Evolutionary conservation across 495 filamentous ascomycete species (phyloP).

Genomic region (Extremus antarcticus): DNA sequence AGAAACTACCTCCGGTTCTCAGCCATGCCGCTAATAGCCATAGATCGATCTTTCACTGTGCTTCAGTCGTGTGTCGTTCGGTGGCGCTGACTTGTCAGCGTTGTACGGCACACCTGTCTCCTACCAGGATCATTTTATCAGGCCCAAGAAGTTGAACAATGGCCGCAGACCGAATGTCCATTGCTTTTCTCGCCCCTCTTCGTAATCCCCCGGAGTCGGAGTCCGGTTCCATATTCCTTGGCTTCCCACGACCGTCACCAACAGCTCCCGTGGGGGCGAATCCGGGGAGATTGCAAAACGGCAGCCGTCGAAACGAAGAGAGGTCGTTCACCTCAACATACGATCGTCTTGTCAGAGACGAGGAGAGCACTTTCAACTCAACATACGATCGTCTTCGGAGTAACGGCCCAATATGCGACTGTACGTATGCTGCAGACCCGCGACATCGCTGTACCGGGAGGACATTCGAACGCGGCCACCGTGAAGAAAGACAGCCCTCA

Average conservation of each 20-base stretch:
- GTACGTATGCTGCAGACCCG: background rate
- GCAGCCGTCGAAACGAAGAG: too few species aligned
- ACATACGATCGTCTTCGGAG: too few species aligned
- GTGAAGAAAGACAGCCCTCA: background rate
- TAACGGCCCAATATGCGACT: too few species aligned
- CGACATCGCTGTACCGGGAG: background rate
- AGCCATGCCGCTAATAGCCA: background rate
- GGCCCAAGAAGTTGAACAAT: too few species aligned
- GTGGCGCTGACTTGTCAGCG: background rate
- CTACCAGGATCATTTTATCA: too few species aligned
- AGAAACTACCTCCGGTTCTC: background rate
- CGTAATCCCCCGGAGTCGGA: background rate
- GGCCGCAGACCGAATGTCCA: background rate
- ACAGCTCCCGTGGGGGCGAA: too few species aligned
- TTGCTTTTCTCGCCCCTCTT: conserved; percentile 1
- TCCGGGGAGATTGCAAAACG: background rate
- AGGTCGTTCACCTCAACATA: too few species aligned
- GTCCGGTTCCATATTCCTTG: too few species aligned
- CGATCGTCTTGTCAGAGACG: too few species aligned
- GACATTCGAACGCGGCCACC: background rate
- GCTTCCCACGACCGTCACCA: too few species aligned
- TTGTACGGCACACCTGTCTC: background rate
- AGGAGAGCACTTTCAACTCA: too few species aligned
- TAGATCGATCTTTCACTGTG: background rate
- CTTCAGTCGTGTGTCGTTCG: background rate